Evolutionary conservation across 1,284 basidiomycete genomes (phyloP).

Genomic region (Paramarasmius palmivorus): DNA sequence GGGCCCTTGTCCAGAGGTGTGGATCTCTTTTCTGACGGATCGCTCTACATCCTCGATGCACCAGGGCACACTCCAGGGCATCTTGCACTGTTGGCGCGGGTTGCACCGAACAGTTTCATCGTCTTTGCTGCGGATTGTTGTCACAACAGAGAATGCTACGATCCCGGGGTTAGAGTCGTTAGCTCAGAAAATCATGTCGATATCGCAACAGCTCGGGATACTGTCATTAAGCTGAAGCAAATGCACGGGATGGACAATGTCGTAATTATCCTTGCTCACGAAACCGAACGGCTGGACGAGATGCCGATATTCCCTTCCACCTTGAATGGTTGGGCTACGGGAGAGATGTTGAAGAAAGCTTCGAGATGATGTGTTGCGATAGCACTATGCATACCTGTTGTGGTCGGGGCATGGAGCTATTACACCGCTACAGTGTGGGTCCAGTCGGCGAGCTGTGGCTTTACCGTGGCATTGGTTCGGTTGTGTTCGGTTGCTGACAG

Average conservation of each 20-base stretch:
- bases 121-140: constrained; percentile 20
- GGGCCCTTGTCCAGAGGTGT: constrained; percentile 36
- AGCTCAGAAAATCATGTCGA: constrained; percentile 1
- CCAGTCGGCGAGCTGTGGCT: too few relatives aligned
- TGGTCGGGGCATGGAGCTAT: too few relatives aligned
- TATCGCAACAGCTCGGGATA: not conserved
- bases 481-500: too few relatives aligned
- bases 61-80: constrained; percentile 40
- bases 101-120: constrained; percentile 14
- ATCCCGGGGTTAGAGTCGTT: constrained; percentile 8
- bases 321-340: constrained; percentile 5
- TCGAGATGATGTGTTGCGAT: not conserved
- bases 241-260: constrained; percentile 4
- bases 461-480: too few relatives aligned
- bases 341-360: not conserved
- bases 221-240: constrained; percentile 1
- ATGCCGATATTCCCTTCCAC: constrained; percentile 7
- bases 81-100: constrained; percentile 36
- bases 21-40: constrained; percentile 45
- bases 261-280: constrained; percentile 9
- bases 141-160: constrained; percentile 19
- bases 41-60: constrained; percentile 41
- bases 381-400: too few relatives aligned
- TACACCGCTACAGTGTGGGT: too few relatives aligned
- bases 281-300: constrained; percentile 7